Conservation (phyloP, 176 grass and related monocot species). For the Eragrostis curvula region DNA sequence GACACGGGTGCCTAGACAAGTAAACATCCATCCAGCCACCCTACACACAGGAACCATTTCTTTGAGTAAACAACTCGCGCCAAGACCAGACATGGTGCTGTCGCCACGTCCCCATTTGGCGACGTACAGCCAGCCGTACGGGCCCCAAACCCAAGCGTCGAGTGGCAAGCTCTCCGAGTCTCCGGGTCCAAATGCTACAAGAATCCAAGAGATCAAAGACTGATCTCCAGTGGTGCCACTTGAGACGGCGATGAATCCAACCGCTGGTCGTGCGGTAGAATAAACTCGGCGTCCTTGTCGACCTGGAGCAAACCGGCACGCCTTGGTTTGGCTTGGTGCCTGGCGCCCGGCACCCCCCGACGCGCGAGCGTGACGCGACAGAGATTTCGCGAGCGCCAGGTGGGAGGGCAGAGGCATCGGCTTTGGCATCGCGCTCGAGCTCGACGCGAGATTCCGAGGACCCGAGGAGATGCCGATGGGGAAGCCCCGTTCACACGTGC, state of each 20-base stretch:
- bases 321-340: background rate
- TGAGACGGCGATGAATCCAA: background rate
- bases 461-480: conserved; percentile 30
- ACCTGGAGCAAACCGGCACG: background rate
- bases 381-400: background rate
- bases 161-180: background rate
- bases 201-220: background rate
- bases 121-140: conserved; percentile 21
- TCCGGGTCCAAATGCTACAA: background rate
- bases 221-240: background rate
- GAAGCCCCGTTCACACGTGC: conserved; percentile 39
- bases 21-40: background rate
- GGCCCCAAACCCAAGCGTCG: background rate
- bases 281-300: conserved; percentile 27
- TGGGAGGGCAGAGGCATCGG: background rate
- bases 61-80: background rate
- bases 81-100: background rate
- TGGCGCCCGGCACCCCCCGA: background rate
- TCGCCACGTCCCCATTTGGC: background rate
- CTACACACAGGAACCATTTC: background rate
- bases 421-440: conserved; percentile 15
- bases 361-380: background rate
- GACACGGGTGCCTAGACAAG: background rate
- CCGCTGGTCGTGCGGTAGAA: background rate
- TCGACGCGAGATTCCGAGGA: conserved; percentile 2